phyloP scores from a whole-genome alignment of 1,139 yeast species.

The Diutina catenulata region DNA sequence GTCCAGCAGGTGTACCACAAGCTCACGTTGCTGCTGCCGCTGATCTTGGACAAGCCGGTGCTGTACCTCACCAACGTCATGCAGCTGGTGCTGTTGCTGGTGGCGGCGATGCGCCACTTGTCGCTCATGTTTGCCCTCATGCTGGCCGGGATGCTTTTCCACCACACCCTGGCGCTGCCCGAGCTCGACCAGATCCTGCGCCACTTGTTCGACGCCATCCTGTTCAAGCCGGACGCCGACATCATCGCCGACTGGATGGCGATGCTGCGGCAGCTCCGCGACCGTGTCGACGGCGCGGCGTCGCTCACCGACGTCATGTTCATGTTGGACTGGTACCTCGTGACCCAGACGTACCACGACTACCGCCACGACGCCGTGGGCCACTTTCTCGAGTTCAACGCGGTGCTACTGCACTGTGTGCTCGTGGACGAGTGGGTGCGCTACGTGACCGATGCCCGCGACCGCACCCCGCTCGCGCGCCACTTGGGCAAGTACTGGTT shows the following conservation, averaged over 20 bases:
- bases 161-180: background rate
- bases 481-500: constrained; percentile 19
- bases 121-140: background rate
- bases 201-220: constrained; percentile 3
- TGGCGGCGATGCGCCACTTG: background rate
- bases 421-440: constrained; percentile 18
- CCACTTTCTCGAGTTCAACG: constrained; percentile 22
- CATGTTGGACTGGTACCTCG: constrained; percentile 21
- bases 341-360: constrained; percentile 16
- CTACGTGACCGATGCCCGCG: constrained; percentile 10
- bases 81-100: constrained; percentile 5
- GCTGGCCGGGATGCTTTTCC: background rate
- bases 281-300: constrained; percentile 13
- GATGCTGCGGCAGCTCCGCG: constrained; percentile 14
- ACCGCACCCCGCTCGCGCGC: background rate
- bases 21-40: background rate
- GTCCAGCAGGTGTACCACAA: background rate
- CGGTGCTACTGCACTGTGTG: constrained; percentile 17
- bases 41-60: constrained; percentile 1
- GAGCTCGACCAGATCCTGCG: background rate
- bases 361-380: constrained; percentile 15
- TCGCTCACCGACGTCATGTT: constrained; percentile 17
- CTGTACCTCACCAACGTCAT: constrained; percentile 1
- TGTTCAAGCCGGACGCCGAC: constrained; percentile 7
- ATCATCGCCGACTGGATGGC: constrained; percentile 16